Base-by-base conservation (phyloP, 768 basidiomycete genomes). In the Phaeotremella skinneri region DNA sequence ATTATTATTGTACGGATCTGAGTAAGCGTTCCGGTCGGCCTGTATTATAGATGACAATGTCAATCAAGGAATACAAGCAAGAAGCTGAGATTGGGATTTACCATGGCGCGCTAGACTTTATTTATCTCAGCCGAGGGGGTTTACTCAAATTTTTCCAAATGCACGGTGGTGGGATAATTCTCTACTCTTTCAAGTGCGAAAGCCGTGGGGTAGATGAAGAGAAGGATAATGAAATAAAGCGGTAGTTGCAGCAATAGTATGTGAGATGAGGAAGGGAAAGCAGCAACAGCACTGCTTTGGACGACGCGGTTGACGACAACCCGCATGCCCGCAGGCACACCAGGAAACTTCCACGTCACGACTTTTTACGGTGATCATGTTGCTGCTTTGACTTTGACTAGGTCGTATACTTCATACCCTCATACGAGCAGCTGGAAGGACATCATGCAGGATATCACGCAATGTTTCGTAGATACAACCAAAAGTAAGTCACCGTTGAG, bases 371-470 rank as follows among this genome's bases (percentile, higher is more conserved):
- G n/a, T 34, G 31, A 30, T 34, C 32, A 34, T 26, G 14, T 9
- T 21, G 9, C 45, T 11, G 17, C 7, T 25, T 48, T 25, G 7
- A 21, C 21, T 25, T 11, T 21, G 7, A 25, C 11, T 48, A 25
- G 45, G 7, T 9, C 11, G 25, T 48, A 48, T 25, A 7, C 11
- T 25, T 48, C 11, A n/a, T 48, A 16, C 13, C 37, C n/a, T 41
- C n/a, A 41, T 11, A 41, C 9, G 11, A 9, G 45, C 42, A n/a
- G 56, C 50, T 21, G n/a, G n/a, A n/a, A n/a, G n/a, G n/a, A 27
- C 53, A 61, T 55, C 30, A n/a, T n/a, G n/a, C 45, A 57, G 29
- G 68, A 70, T 31, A 61, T 70, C 39, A 23, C 20, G 26, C 53
- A 25, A 50, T 48, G 29, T 9, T 16, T 4, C 49, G 62, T 63